Conservation (phyloP, 768 basidiomycete genomes). For the Agaricus subrufescens region DNA sequence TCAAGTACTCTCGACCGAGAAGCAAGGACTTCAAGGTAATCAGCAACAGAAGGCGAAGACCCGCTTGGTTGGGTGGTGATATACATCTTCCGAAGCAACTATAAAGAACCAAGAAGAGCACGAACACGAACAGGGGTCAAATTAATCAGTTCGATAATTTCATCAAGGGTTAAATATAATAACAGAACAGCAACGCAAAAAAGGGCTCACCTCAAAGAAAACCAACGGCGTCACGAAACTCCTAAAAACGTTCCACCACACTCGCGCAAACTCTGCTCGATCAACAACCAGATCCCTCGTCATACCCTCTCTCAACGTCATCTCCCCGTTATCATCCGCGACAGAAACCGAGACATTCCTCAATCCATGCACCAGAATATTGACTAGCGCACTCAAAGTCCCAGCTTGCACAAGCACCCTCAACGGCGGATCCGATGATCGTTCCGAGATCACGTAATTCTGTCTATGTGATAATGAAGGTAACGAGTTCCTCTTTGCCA, state of each 20-base stretch:
- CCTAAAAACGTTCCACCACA: slow-evolving; percentile 84
- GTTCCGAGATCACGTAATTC: slow-evolving; percentile 55
- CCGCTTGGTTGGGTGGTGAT: slow-evolving; percentile 43
- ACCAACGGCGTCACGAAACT: slow-evolving; percentile 78
- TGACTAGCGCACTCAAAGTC: slow-evolving; percentile 68
- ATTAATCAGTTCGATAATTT: not conserved
- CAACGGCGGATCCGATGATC: slow-evolving; percentile 64
- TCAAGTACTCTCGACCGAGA: slow-evolving; percentile 61
- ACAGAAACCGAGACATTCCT: slow-evolving; percentile 75
- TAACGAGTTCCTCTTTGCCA: slow-evolving; percentile 70
- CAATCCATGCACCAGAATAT: slow-evolving; percentile 72
- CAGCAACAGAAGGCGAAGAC: slow-evolving; percentile 35
- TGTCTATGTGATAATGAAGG: slow-evolving; percentile 67
- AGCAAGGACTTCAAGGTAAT: slow-evolving; percentile 44
- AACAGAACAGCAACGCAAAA: not conserved
- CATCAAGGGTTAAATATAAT: not conserved
- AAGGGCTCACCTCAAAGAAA: slow-evolving; percentile 70
- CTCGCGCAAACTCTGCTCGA: slow-evolving; percentile 62
- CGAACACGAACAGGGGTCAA: slow-evolving; percentile 5
- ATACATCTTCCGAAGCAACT: slow-evolving; percentile 79
- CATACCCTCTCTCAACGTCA: slow-evolving; percentile 69
- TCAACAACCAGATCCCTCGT: slow-evolving; percentile 72
- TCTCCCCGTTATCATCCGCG: slow-evolving; percentile 85
- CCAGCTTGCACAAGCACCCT: slow-evolving; percentile 78
- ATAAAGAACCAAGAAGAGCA: not conserved